phyloP scores from a whole-genome alignment of 2,329 filamentous ascomycete genomes.

The Penicillium corylophilum region DNA sequence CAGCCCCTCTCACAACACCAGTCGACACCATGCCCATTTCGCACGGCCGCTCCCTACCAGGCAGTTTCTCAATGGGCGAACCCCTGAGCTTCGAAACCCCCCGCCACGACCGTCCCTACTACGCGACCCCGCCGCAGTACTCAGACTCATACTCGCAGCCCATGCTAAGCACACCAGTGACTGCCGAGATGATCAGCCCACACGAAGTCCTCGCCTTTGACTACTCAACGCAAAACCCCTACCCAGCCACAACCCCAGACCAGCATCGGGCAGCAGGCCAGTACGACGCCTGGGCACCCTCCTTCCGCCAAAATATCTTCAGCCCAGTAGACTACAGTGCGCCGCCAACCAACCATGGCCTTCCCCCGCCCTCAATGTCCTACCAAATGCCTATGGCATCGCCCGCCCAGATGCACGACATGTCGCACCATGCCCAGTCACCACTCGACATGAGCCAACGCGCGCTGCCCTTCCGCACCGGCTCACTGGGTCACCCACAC shows the following conservation, averaged over 20 bases:
- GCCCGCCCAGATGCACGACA: conserved; percentile 25
- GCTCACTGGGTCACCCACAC: conserved; percentile 33
- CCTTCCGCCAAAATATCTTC: conserved; percentile 37
- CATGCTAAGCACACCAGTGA: conserved; percentile 29
- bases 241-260: conserved; percentile 22
- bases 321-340: conserved; percentile 31
- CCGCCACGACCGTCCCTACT: conserved; percentile 31
- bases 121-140: conserved; percentile 29
- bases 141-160: conserved; percentile 29
- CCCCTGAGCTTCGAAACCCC: conserved; percentile 28
- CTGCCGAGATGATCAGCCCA: conserved; percentile 29
- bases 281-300: conserved; percentile 32
- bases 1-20: conserved; percentile 25
- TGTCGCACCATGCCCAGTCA: conserved; percentile 23
- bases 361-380: conserved; percentile 27
- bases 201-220: conserved; percentile 33
- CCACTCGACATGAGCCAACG: conserved; percentile 22
- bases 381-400: conserved; percentile 31
- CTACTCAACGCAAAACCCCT: conserved; percentile 29
- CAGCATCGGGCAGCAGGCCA: conserved; percentile 23
- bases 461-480: conserved; percentile 31
- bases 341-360: conserved; percentile 19
- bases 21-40: conserved; percentile 23
- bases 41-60: conserved; percentile 21
- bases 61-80: conserved; percentile 32